A percentile compares a stretch with the other conserved stretches of the same genome.
phyloP scores from a whole-genome alignment of 169 alveolate species.

The Besnoitia besnoiti region DNA sequence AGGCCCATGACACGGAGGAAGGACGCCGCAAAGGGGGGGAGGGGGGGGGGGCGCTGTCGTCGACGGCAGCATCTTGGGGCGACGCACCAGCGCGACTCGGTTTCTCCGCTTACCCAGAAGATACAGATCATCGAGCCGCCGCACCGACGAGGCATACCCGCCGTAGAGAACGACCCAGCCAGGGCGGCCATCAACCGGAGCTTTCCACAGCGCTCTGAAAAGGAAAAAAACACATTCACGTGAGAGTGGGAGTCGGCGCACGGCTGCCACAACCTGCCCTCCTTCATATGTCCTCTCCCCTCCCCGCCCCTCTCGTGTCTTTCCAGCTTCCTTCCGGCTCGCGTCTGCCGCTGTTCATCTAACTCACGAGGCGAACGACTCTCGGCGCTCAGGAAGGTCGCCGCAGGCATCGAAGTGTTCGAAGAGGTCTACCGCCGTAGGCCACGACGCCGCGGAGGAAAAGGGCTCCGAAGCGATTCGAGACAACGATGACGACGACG shows the following conservation, averaged over 20 bases:
- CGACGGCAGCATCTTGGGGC: background rate
- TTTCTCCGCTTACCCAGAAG: background rate
- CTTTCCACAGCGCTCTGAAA: slow-evolving; percentile 6
- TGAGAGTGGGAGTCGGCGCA: no score
- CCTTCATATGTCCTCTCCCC: no score
- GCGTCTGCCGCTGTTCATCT: no score
- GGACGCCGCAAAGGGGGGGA: background rate
- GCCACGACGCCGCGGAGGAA: background rate
- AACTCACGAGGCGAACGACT: slow-evolving; percentile 39
- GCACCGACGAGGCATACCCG: slow-evolving; percentile 15
- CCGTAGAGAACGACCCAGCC: slow-evolving; percentile 12
- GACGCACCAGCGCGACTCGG: no score
- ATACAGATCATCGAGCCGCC: slow-evolving; percentile 9
- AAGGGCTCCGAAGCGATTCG: slow-evolving; percentile 18
- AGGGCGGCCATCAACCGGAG: background rate
- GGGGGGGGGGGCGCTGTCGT: slow-evolving; percentile 6
- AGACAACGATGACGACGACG: background rate
- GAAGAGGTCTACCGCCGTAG: background rate
- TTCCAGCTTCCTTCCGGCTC: background rate
- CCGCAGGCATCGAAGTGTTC: slow-evolving; percentile 21
- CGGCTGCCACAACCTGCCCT: no score
- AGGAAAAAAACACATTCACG: no score
- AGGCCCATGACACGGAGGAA: background rate
- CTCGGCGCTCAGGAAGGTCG: slow-evolving; percentile 29
- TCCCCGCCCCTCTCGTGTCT: background rate